A percentile compares a stretch with the other conserved stretches of the same genome.
These are phyloP conservation scores for Solanum aculeatissimum DNA, from an alignment of 305 asterid species.

Conservation along the genomic window DNA sequence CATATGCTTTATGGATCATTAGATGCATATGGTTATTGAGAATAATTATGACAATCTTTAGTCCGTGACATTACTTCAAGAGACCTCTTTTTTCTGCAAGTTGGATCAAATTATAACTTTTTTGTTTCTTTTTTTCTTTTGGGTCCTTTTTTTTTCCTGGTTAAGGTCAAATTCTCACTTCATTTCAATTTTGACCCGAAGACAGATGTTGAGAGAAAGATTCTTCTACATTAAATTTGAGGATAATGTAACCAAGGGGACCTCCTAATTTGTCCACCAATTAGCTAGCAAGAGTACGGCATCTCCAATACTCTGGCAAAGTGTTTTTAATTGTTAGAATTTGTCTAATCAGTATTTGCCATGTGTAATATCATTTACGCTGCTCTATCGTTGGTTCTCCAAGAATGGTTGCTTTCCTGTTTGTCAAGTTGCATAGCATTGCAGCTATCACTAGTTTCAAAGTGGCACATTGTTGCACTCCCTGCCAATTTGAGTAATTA, in stretches of 20 bases:
- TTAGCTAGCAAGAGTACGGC: background rate
- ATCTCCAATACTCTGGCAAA: constrained; percentile 20
- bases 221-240: background rate
- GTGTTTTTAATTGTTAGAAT: constrained; percentile 2
- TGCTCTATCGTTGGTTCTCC: background rate
- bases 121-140: background rate
- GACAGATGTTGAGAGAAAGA: background rate
- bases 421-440: background rate
- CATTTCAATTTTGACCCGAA: background rate
- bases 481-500: background rate
- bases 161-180: background rate
- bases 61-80: background rate
- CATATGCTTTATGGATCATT: too few species aligned
- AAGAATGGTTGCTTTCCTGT: constrained; percentile 1
- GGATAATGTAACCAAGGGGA: background rate
- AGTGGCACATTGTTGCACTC: background rate
- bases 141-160: background rate
- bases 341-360: background rate
- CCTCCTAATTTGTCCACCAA: background rate
- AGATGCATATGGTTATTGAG: background rate
- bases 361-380: background rate
- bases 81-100: background rate
- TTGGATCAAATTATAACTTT: background rate
- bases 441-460: background rate
- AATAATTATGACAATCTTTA: background rate